phyloP scores from a whole-genome alignment of 2,329 filamentous ascomycete genomes.

The Penicillium griseofulvum region DNA sequence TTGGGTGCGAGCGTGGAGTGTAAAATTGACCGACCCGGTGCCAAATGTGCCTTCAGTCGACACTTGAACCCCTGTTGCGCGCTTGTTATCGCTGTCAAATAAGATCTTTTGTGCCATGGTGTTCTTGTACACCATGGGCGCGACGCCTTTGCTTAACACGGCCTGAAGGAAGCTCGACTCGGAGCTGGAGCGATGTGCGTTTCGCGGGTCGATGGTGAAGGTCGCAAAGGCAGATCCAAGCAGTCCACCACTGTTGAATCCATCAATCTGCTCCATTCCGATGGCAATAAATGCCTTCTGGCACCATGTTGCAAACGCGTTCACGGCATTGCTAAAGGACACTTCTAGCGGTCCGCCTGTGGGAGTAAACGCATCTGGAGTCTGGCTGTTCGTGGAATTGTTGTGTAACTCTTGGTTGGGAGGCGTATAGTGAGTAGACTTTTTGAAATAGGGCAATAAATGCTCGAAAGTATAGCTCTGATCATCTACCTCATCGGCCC shows the following conservation, averaged over 20 bases:
- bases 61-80: slow-evolving; percentile 20
- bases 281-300: slow-evolving; percentile 24
- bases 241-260: slow-evolving; percentile 29
- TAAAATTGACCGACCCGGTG: slow-evolving; percentile 12
- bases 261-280: slow-evolving; percentile 27
- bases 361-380: slow-evolving; percentile 12
- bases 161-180: slow-evolving; percentile 23
- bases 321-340: slow-evolving; percentile 29
- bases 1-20: slow-evolving; percentile 17
- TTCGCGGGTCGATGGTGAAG: slow-evolving; percentile 32
- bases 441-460: slow-evolving; percentile 27
- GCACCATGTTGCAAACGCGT: slow-evolving; percentile 29
- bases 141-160: slow-evolving; percentile 24
- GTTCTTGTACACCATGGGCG: slow-evolving; percentile 31
- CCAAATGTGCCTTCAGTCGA: slow-evolving; percentile 16
- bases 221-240: slow-evolving; percentile 26
- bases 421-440: slow-evolving; percentile 28
- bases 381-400: slow-evolving; percentile 27
- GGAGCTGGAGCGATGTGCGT: slow-evolving; percentile 21
- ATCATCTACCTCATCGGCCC: slow-evolving; percentile 39
- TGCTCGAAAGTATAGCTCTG: slow-evolving; percentile 28
- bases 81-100: slow-evolving; percentile 33
- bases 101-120: slow-evolving; percentile 37
- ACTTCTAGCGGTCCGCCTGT: slow-evolving; percentile 33
- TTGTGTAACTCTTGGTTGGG: slow-evolving; percentile 17